Evolutionary conservation across 116 monocot species (phyloP), one percentile per base, ranked within the genome.

Genomic region (Trichopus zeylanicus): DNA sequence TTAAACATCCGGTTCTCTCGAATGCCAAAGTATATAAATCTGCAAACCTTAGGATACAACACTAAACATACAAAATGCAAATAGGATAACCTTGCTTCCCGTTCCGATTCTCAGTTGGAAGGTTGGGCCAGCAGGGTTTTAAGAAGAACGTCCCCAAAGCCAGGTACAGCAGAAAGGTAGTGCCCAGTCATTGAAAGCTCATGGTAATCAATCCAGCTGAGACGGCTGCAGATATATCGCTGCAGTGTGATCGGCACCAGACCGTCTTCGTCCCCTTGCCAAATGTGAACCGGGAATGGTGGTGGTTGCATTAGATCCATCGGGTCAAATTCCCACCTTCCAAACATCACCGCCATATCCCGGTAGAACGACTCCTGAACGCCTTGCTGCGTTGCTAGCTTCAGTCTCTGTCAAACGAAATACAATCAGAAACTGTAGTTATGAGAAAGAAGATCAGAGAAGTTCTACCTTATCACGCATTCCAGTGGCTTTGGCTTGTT

Each of bases 261-360:
- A 3, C 78, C 82, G 53, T 87, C 87, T 46, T 87, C 75, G 13
- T 81, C 75, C 1, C 87, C 87, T 21, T 87, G 87, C 87, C 87
- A 87, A 0, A 87, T 18, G 26, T 87, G 77, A 7, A 87, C 87
- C 0, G 69, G 69, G 23, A 81, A 75, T 0, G 78, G 35, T 0
- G 78, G 35, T 15, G 78, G 58, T 21, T 35, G 49, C 47, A 49
- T n/a, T 16, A 87, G 81, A 39, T 78, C 78, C 81, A 78, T 82
- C 8, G 87, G 87, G 60, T 87, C 87, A 24, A 87, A 87, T 39
- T 82, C 82, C 87, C 87, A 87, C 56, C 73, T 75, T 6, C 87
- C 82, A 38, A 81, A 87, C 87, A 81, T 81, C 15, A 87, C 78
- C 63, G 25, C 66, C 87, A 87, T 82, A 61, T 87, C 87, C 28